Evolutionary conservation across 192 early-diverging fungal genomes (phyloP).

Genomic region (Chytriomyces confervae): DNA sequence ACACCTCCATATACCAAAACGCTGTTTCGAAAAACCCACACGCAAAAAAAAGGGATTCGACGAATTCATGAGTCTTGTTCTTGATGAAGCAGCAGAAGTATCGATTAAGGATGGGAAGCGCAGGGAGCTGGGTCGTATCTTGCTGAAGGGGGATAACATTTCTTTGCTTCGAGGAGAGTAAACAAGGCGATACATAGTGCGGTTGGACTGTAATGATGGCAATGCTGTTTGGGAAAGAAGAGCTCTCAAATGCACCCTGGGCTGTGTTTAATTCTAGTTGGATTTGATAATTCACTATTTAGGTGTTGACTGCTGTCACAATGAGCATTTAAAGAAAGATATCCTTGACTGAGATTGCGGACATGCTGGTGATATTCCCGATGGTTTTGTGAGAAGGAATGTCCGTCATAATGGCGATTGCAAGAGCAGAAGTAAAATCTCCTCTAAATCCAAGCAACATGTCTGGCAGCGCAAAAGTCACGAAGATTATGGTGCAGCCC

Average conservation of each 20-base stretch:
- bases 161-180: slow-evolving; percentile 63
- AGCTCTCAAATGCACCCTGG: too few relatives aligned
- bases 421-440: too few relatives aligned
- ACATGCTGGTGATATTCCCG: too few relatives aligned
- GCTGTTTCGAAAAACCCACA: neutral
- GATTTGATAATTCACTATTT: too few relatives aligned
- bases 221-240: too few relatives aligned
- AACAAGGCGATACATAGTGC: neutral
- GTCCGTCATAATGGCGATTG: too few relatives aligned
- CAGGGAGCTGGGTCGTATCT: slow-evolving; percentile 81
- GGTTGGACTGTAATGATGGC: too few relatives aligned
- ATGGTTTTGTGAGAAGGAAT: too few relatives aligned
- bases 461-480: slow-evolving; percentile 64
- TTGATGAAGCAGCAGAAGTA: slow-evolving; percentile 89
- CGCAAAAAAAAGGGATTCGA: slow-evolving; percentile 84
- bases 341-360: too few relatives aligned
- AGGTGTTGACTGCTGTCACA: too few relatives aligned
- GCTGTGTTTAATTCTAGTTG: too few relatives aligned
- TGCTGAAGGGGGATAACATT: slow-evolving; percentile 98
- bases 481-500: slow-evolving; percentile 86
- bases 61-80: slow-evolving; percentile 97
- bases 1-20: neutral
- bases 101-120: slow-evolving; percentile 78
- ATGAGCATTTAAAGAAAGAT: too few relatives aligned
- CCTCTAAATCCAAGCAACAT: slow-evolving; percentile 1